Base-by-base conservation (phyloP, 176 grass and related monocot species). In the Alopecurus myosuroides region DNA sequence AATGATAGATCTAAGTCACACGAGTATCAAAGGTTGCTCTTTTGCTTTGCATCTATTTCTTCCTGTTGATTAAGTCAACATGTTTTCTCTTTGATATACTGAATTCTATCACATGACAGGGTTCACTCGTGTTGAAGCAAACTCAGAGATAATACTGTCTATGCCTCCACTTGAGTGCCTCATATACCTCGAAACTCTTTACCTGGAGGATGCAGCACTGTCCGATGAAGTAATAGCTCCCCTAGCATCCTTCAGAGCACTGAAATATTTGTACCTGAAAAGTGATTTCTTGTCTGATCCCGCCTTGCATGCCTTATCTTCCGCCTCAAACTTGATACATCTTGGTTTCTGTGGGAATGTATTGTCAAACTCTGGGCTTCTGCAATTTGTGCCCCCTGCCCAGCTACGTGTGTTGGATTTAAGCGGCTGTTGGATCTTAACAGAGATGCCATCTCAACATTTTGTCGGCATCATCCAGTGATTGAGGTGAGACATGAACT, bases 231-330 rank as follows among this genome's bases (percentile, higher is more conserved):
- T 88, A 57, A 82, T 92, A 85, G 37, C 76, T 73, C 89, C 91
- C 68, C 83, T 98, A 62, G 37, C 62, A 76, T 92, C 84, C 42
- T 52, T 92, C 7, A 78, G 76, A 81, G 85, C 85, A 63, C 67
- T 98, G 51, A 90, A 91, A 53, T 92, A 82, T 82, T 70, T 98
- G 79, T 94, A 89, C 85, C 61, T 98, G 51, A 95, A 89, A 86
- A 95, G 97, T 87, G 88, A 94, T 85, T 88, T 85, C 81, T 81
- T 98, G 37, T 95, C 93, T 67, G 89, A 98, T 87, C 36, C 87
- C 23, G 86, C 78, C 20, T 87, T 95, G 81, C 88, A 88, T 85
- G 77, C 48, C 26, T 51, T 95, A 17, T 86, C 87, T 39, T 84
- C 83, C 73, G 74, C 87, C 41, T 75, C 85, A 42, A 90, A 83